Percentiles rank a stretch among this genome's conserved stretches.
These are phyloP conservation scores for Gonapodya prolifera DNA, from an alignment of 192 early-diverging fungal genomes.

Conservation along the genomic window DNA sequence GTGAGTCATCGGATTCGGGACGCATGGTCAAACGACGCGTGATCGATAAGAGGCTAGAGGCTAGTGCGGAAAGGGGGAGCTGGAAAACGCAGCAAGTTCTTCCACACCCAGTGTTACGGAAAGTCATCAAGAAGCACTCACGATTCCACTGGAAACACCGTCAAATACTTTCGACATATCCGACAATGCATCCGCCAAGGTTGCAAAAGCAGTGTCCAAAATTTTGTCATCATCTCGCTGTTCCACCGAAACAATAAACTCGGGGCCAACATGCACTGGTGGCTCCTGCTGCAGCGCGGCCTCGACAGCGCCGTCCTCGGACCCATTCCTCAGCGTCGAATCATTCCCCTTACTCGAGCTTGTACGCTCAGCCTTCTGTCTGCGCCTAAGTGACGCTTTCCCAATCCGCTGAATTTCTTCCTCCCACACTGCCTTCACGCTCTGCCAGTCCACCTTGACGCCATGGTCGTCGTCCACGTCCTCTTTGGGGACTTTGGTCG, in stretches of 20 bases:
- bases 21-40: background rate
- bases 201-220: too few relatives aligned
- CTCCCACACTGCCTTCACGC: background rate
- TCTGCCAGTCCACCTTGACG: background rate
- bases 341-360: too few relatives aligned
- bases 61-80: background rate
- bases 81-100: background rate
- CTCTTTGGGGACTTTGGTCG: too few relatives aligned
- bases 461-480: background rate
- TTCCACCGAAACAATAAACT: too few relatives aligned
- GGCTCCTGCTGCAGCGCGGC: too few relatives aligned
- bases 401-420: background rate
- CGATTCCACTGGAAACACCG: background rate
- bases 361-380: too few relatives aligned
- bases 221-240: too few relatives aligned
- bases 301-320: too few relatives aligned
- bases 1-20: background rate
- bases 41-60: background rate
- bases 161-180: background rate
- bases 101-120: background rate
- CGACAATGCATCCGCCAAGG: background rate
- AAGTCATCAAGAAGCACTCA: background rate
- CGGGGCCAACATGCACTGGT: too few relatives aligned
- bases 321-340: too few relatives aligned
- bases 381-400: background rate